Evolutionary conservation across 257 asterid genomes (phyloP), one percentile per base, ranked within the genome.

Genomic region (Solanum sitiens): DNA sequence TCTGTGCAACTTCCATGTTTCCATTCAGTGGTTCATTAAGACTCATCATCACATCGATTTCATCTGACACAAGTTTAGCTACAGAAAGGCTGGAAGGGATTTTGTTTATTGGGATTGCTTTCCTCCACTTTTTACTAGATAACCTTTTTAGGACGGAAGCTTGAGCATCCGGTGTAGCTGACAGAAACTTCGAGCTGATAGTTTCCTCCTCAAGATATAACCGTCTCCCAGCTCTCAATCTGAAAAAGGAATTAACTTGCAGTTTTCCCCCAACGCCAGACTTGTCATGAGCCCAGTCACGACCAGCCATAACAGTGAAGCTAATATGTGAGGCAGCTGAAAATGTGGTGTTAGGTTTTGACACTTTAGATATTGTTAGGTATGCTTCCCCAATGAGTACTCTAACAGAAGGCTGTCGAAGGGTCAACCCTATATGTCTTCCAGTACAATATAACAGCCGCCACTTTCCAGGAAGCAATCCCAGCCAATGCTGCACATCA

Each of bases 381-480:
- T 90, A 94, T 59, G 89, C 99, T 23, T 95, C 93, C 11, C 98
- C 95, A 8, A 97, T 94, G 61, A 95, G 95, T 80, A 92, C 95
- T 35, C 98, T 93, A 83, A 89, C 77, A 75, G 93, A 65, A 83
- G 99, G 95, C 80, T 97, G 98, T 56, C 98, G 94, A 76, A 95
- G 94, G 88, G 98, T 97, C 65, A 95, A 89, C 39, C 98, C 99
- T 74, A 97, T 89, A 87, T 97, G 99, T 87, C 93, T 91, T 65
- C 99, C 99, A 0, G 99, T 97, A 92, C 94, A 91, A 71, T 95
- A 95, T 82, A 97, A 91, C 85, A 97, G 96, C 33, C 99, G 98
- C 99, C 99, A 97, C 74, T 94, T 95, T 33, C 99, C 99, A 86
- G 98, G 98, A 75, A 95, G 92, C 89, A 91, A 67, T 77, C 92